Evolutionary conservation across 768 basidiomycete genomes (phyloP), one percentile per base, ranked within the genome.

Genomic region (Suillus lakei): DNA sequence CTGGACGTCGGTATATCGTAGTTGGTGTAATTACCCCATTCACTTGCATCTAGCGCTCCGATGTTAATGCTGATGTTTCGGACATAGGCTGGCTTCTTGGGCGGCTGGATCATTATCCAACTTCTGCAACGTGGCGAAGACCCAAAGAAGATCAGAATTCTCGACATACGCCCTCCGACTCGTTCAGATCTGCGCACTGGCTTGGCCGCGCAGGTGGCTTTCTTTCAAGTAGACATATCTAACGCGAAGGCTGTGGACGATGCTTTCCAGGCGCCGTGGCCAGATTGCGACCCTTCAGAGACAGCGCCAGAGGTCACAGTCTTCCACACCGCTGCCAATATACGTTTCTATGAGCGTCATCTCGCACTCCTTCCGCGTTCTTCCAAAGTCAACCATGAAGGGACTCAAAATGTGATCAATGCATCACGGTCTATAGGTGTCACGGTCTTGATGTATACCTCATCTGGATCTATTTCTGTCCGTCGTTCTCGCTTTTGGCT

Each of bases 301-400:
- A 71, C 71, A 28, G 71, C 71, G 7, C 60, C 67, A 10, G 71
- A 77, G 13, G 77, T 89, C 26, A 91, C 91, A 1, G 84, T 93
- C 10, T 91, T 92, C 74, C 91, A 93, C 71, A 89, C 90, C 26
- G 91, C 89, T 0, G 89, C 92, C 21, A 90, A 84, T 68, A 92
- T 93, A 67, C 89, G 91, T 5, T 93, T 91, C 73, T 93, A 87
- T 71, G 92, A 93, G 68, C 86, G 88, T 10, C 81, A 84, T 65
- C 66, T 76, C 0, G 71, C 72, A 4, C 82, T 92, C 21, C 73
- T 91, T 16, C 75, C 79, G 5, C 81, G 80, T 30, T 92, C 91
- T 8, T 79, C 82, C 41, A 78, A 75, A 39, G 89, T 93, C 56
- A 93, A 93, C 72, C 82, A 91, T 7, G 71, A 76, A 2, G 92